Evolutionary conservation across 23 red algal species (phyloP).

Genomic region (Chondrus crispus): DNA sequence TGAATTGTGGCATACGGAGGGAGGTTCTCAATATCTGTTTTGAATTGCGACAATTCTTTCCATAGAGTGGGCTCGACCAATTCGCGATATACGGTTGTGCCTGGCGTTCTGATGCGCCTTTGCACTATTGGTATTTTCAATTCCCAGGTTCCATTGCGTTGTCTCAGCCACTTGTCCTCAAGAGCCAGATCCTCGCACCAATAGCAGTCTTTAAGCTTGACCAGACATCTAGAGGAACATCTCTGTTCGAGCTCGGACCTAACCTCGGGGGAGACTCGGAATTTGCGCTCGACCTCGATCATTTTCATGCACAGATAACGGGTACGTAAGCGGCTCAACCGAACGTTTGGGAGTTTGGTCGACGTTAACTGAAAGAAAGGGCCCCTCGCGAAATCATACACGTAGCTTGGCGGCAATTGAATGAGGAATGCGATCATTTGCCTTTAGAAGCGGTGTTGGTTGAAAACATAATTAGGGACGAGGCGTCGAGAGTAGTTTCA

Average conservation of each 20-base stretch:
- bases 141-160: conserved; percentile 4
- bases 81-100: conserved; percentile 21
- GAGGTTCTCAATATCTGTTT: not conserved
- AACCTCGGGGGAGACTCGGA: not conserved
- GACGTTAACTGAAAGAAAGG: no score
- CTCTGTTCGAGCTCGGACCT: not conserved
- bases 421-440: no score
- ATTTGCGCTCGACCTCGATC: conserved; percentile 50
- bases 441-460: no score
- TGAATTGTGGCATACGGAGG: not conserved
- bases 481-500: no score
- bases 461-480: no score
- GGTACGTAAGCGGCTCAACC: no score
- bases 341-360: no score
- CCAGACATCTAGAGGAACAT: not conserved
- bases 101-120: not conserved
- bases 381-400: no score
- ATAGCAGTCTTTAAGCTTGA: conserved; percentile 14
- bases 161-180: conserved; percentile 24
- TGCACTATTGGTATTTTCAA: conserved; percentile 11
- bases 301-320: no score
- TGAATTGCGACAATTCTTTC: not conserved
- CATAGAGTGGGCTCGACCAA: not conserved
- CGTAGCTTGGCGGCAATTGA: no score
- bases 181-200: conserved; percentile 27